A percentile compares a stretch with the other conserved stretches of the same genome.
Evolutionary conservation across 331 rosid species (phyloP).

Genomic region (Erythrophleum ivorense): DNA sequence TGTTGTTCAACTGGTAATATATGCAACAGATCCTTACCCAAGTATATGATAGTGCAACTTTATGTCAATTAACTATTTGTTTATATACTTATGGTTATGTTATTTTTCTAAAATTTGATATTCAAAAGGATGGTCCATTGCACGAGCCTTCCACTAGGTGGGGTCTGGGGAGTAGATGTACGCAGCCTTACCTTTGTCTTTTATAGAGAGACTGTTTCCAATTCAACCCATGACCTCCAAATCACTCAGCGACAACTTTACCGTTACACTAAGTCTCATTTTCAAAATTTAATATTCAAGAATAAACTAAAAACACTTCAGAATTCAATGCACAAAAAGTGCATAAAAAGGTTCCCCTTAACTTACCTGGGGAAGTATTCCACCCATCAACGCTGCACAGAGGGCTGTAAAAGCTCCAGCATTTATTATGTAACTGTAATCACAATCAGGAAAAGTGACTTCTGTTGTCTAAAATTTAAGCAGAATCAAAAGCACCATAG

Average conservation of each 20-base stretch:
- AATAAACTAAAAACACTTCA: not conserved
- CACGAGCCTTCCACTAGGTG: no score
- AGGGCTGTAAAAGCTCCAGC: slow-evolving; percentile 90
- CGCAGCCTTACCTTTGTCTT: no score
- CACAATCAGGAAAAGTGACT: slow-evolving; percentile 45
- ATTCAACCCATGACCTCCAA: no score
- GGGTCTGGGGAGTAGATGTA: no score
- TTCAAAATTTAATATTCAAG: not conserved
- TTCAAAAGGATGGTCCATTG: no score
- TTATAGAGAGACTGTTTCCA: no score
- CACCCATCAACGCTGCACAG: slow-evolving; percentile 88
- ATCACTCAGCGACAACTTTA: no score
- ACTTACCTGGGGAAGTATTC: slow-evolving; percentile 92
- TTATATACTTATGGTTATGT: not conserved
- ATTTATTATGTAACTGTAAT: slow-evolving; percentile 77
- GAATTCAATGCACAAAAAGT: slow-evolving; percentile 10
- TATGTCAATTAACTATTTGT: not conserved
- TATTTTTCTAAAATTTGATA: not conserved
- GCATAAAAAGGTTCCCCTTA: slow-evolving; percentile 2
- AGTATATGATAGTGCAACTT: slow-evolving; percentile 6
- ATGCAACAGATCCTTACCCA: not conserved
- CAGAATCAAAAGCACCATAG: slow-evolving; percentile 22
- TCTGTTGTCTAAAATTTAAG: slow-evolving; percentile 9
- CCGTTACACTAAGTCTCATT: no score
- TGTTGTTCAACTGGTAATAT: not conserved